Percentiles rank a stretch among this genome's conserved stretches.
These are phyloP conservation scores for Mycena leptocephala DNA, from an alignment of 768 basidiomycete species.

Conservation along the genomic window DNA sequence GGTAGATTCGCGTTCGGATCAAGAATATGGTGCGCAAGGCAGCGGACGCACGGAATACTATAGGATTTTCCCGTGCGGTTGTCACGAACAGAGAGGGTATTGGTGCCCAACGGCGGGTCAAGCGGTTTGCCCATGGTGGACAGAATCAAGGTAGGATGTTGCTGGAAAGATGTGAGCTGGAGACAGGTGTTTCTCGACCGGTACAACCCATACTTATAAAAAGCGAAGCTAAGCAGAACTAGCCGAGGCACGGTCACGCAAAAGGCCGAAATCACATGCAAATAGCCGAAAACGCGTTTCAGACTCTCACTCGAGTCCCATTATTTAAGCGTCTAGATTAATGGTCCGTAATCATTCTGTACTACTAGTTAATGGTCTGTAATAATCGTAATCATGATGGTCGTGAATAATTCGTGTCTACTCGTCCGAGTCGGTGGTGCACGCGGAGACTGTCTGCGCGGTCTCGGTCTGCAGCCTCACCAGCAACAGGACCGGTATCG, in stretches of 20 bases:
- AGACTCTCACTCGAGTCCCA: no score
- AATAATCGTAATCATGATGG: background rate
- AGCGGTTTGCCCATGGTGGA: constrained; percentile 34
- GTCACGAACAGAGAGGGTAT: constrained; percentile 79
- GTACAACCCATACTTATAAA: constrained; percentile 2
- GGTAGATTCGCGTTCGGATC: background rate
- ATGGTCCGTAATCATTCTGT: no score
- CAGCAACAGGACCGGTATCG: background rate
- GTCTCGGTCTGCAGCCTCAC: background rate
- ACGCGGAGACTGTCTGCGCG: background rate
- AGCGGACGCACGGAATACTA: constrained; percentile 75
- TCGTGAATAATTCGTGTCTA: no score
- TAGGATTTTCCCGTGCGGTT: constrained; percentile 90
- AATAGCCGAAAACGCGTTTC: no score
- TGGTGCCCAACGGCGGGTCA: constrained; percentile 33
- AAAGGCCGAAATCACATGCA: constrained; percentile 19
- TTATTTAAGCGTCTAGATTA: no score
- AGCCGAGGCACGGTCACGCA: constrained; percentile 21
- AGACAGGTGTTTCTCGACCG: constrained; percentile 14
- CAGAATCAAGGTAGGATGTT: background rate
- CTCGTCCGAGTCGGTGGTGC: background rate
- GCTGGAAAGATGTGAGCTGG: constrained; percentile 7
- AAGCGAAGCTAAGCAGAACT: background rate
- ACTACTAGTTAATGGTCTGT: no score
- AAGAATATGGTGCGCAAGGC: background rate